phyloP scores from a whole-genome alignment of 495 filamentous ascomycete species.

The Trypethelium eluteriae region DNA sequence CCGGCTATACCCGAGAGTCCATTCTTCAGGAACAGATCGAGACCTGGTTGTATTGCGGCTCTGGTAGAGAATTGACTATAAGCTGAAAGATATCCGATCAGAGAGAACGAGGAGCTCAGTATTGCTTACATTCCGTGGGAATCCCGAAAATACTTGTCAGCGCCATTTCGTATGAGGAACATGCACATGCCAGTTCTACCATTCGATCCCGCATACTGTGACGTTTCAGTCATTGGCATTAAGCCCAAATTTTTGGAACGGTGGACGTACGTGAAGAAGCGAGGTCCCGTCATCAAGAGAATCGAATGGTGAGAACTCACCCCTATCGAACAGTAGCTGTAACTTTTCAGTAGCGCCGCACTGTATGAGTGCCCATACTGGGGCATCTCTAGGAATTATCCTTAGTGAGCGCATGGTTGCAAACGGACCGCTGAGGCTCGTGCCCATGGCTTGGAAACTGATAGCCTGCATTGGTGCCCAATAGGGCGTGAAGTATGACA shows the following conservation, averaged over 20 bases:
- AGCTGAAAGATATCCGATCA: not conserved
- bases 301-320: not conserved
- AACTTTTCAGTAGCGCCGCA: not conserved
- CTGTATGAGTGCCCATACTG: not conserved
- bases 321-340: not conserved
- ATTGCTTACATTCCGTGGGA: not conserved
- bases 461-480: not conserved
- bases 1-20: not conserved
- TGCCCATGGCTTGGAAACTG: not conserved
- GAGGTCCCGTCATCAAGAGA: not conserved
- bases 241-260: not conserved
- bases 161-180: not conserved
- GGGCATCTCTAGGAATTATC: not conserved
- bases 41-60: not conserved
- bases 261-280: not conserved
- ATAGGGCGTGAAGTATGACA: not conserved
- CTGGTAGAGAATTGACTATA: not conserved
- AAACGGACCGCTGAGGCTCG: not conserved
- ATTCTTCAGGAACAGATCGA: not conserved
- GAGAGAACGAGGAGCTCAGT: not conserved
- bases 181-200: not conserved
- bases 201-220: not conserved
- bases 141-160: not conserved
- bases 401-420: not conserved
- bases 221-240: not conserved